Evolutionary conservation across 2,329 filamentous ascomycete species (phyloP), one percentile per base, ranked within the genome.

Genomic region (Paracoccidioides brasiliensis): DNA sequence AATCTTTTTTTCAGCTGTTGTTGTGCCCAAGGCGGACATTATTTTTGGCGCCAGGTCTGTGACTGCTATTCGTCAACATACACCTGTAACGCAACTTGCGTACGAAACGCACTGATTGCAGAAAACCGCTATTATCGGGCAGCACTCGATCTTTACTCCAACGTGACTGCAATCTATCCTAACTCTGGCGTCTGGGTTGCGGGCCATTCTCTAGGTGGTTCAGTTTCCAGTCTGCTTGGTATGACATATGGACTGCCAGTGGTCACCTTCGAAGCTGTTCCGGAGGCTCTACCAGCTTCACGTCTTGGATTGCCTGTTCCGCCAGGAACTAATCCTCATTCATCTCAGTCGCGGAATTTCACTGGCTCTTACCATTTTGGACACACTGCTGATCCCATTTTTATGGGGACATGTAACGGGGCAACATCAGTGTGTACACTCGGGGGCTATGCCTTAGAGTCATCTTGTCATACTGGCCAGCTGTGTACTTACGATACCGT

Each of bases 1-100:
- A 98, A 98, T 67, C 78, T 98, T 8, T 95, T 95, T 72, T 96
- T 96, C 74, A 95, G 90, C 67, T 98, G 93, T 73, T 98, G 93
- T 71, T 98, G 93, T 71, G 93, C 83, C 3, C 90, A 96, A 72
- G 90, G 94, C 64, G 90, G 90, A 0, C 88, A 90, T 60, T 90
- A 84, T 73, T 82, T 90, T 14, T 96, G 90, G 85, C 84, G 87
- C 58, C 86, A 94, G 67, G 90, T 95, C 55, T 98, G 93, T 71
- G 86, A 95, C 69, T 98, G 93, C 68, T 88, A 90, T 59, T 88
- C 86, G 1, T 81, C 83, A 9, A 88, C 90, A 0, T 97, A 90
- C 67, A 84, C 85, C 12, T 96, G 90, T 76, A 96, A 97, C 74
- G 84, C 88, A 62, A 95, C 90, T 0, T 98, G 93, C 67, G 82